Evolutionary conservation across 441 rosid species (phyloP), one percentile per base, ranked within the genome.

Genomic region (Croton laevigatus): DNA sequence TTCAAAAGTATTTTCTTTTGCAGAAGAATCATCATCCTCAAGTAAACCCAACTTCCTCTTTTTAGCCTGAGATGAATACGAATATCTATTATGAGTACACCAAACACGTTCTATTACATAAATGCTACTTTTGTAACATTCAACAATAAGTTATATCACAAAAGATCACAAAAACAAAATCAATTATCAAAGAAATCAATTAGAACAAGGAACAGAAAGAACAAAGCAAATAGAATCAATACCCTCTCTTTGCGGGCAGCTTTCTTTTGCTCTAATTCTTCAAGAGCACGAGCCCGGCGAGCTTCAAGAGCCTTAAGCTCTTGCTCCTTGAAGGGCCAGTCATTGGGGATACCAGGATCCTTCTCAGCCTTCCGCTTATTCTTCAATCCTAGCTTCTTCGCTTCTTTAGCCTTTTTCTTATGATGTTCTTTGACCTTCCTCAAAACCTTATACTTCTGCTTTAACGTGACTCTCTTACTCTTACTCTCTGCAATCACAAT

Each of bases 291-390:
- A 65, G 97, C 92, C 27, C 98, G 85, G 37, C 99, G 91, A 71
- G 77, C 98, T 80, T 95, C 97, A 19, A 95, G 85, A 23, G 97
- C 95, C 82, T 91, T 89, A 38, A 95, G 97, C 86, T 95, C 97
- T 53, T 95, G 95, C 73, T 91, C 99, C 95, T 93, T 92, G 77
- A 87, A 93, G 52, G 99, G 99, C 98, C 96, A 95, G 73, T 91
- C 99, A 78, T 95, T 95, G 38, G 99, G 98, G 44, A 95, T 95
- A 65, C 98, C 98, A 38, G 97, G 99, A 71, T 95, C 98, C 75
- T 95, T 95, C 85, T 91, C 98, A 45, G 84, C 88, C 80, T 81
- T 89, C 19, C 73, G 69, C 72, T 84, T 91, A 0, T 79, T 75
- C 49, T 81, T 79, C 72, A 86, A 68, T 8, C 89, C 93, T 20